Evolutionary conservation across 805 yeast species (phyloP).

Genomic region (Cyberlindnera mrakii): DNA sequence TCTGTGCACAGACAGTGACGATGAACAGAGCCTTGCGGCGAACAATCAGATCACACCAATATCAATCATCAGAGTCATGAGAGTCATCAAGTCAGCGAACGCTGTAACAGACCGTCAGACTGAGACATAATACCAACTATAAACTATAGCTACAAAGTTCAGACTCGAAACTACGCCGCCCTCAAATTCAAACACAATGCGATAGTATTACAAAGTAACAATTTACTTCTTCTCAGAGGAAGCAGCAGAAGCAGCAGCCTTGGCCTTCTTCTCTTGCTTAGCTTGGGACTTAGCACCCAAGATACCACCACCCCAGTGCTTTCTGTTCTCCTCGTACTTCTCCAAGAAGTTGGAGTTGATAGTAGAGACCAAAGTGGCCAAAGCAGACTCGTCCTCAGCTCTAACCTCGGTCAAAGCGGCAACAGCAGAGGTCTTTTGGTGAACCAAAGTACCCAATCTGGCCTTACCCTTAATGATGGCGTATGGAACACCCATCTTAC

Average conservation of each 20-base stretch:
- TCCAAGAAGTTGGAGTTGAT: constrained; percentile 89
- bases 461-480: constrained; percentile 98
- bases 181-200: no score
- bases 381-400: constrained; percentile 91
- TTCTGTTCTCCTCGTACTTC: constrained; percentile 92
- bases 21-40: no score
- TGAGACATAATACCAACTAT: no score
- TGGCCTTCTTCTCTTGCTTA: constrained; percentile 43
- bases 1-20: no score
- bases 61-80: no score
- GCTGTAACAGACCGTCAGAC: no score
- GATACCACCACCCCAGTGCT: constrained; percentile 99
- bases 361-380: constrained; percentile 88
- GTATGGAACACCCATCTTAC: constrained; percentile 99
- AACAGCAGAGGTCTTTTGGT: constrained; percentile 95
- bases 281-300: constrained; percentile 92
- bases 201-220: no score
- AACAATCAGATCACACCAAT: no score
- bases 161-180: no score
- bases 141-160: no score
- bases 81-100: no score
- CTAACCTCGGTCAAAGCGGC: constrained; percentile 96
- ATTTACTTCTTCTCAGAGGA: constrained; percentile 12
- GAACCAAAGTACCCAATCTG: constrained; percentile 94
- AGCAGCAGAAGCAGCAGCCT: constrained; percentile 10